phyloP scores from a whole-genome alignment of 441 rosid species.

The Corymbia calophylla region DNA sequence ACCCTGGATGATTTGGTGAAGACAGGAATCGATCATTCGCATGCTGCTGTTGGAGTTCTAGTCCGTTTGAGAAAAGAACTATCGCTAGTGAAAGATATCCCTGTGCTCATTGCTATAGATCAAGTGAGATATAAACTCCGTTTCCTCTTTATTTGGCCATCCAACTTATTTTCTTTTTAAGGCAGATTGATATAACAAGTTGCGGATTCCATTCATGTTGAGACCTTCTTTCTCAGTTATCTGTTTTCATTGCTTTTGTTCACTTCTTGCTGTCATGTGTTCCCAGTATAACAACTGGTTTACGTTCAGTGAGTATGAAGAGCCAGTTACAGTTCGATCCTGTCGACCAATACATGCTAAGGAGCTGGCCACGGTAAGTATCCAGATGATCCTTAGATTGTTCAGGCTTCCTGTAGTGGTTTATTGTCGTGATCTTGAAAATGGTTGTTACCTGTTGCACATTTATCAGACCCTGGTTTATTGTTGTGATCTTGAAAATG shows the following conservation, averaged over 20 bases:
- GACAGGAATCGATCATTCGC: slow-evolving; percentile 73
- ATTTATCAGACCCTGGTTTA: neutral
- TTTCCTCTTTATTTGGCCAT: neutral
- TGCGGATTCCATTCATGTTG: neutral
- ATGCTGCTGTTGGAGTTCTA: slow-evolving; percentile 81
- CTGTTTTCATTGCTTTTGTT: slow-evolving; percentile 2
- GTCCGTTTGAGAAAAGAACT: slow-evolving; percentile 85
- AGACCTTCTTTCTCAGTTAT: neutral
- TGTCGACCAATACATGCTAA: slow-evolving; percentile 72
- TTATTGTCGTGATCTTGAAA: neutral
- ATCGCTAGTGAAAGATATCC: slow-evolving; percentile 80
- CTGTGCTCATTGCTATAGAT: slow-evolving; percentile 88
- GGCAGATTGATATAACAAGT: neutral
- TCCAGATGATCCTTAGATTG: neutral
- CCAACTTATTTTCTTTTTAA: neutral
- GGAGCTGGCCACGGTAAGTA: slow-evolving; percentile 81
- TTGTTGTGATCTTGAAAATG: neutral
- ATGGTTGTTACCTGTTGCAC: neutral
- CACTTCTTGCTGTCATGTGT: slow-evolving; percentile 12
- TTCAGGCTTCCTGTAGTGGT: neutral
- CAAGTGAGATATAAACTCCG: slow-evolving; percentile 48
- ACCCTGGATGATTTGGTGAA: slow-evolving; percentile 70
- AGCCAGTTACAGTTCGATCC: slow-evolving; percentile 70
- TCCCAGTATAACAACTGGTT: slow-evolving; percentile 93
- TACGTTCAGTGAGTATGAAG: slow-evolving; percentile 90